Base-by-base conservation (phyloP, 1,284 basidiomycete genomes). In the Somion occarium region DNA sequence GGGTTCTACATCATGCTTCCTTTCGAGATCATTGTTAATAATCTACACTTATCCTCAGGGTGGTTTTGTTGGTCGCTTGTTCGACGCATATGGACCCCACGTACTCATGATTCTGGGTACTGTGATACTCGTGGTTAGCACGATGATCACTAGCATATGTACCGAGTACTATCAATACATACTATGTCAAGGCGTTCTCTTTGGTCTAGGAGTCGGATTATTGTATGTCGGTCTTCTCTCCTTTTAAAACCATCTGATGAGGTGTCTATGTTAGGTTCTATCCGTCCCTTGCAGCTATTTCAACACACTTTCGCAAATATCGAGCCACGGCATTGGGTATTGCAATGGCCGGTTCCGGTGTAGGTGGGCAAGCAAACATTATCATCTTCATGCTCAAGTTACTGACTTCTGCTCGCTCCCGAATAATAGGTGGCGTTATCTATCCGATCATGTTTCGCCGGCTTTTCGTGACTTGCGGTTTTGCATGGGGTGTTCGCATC, bases 401-500 rank as follows among this genome's bases (percentile, higher is more conserved):
- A 12, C 23, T 18, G 19, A 9, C 42, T 44, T 44, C 24, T 30
- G 24, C 34, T 12, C 26, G 23, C 5, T 18, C 12, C 12, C 34
- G 25, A 7, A 19, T 44, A 2, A n/a, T 27, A 82, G 85, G 85
- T 22, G 85, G 85, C 5, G 79, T 87, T 2, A 67, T 85, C 7
- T 87, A 79, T 56, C 83, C 85, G 0, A 78, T 88, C 51, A 72
- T 85, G 67, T 72, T 87, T 23, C 78, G 79, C 53, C 69, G 69
- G 22, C 74, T 87, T 12, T 84, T 86, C 59, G 55, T 64, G 34
- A 52, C 55, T 23, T 62, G 83, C 30, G 84, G 82, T 1, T 88
- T 85, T 61, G 75, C 69, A 7, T 85, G 83, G 83, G 73, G 75
- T 0, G 75, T 85, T 20, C 65, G 71, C 22, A 66, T 69, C 24